Evolutionary conservation across 2,329 filamentous ascomycete species (phyloP).

Genomic region (Diaporthe citrichinensis): DNA sequence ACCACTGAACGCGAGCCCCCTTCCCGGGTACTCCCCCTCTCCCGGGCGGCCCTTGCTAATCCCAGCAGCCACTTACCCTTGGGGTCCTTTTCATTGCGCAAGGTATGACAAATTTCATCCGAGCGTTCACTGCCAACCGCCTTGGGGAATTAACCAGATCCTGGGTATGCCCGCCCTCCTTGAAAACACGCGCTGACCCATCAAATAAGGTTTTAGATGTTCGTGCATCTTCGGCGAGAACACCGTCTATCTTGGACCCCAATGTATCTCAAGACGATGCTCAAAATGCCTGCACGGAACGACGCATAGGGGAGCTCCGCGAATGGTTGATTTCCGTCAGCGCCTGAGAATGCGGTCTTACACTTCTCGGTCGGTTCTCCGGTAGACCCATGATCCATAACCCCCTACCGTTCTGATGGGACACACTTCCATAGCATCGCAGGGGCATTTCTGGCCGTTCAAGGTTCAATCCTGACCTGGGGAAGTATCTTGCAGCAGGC

Average conservation of each 20-base stretch:
- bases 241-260: not conserved
- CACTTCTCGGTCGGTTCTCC: slow-evolving; percentile 16
- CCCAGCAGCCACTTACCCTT: not conserved
- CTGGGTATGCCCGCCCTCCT: not conserved
- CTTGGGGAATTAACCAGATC: not conserved
- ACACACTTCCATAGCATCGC: slow-evolving; percentile 3
- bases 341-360: not conserved
- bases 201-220: slow-evolving; percentile 10
- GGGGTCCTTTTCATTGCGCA: not conserved
- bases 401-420: slow-evolving; percentile 22
- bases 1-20: not conserved
- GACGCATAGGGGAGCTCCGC: not conserved
- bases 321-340: not conserved
- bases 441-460: not conserved
- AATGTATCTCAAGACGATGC: not conserved
- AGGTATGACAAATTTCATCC: not conserved
- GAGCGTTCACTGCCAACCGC: slow-evolving; percentile 13
- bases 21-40: not conserved
- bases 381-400: not conserved
- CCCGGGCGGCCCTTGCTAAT: not conserved
- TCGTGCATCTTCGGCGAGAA: slow-evolving; percentile 23
- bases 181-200: slow-evolving; percentile 20
- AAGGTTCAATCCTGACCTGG: slow-evolving; percentile 18
- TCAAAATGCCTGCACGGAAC: not conserved
- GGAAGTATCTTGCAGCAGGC: not conserved